phyloP scores from a whole-genome alignment of 2,329 filamentous ascomycete species.

The Ustulina deusta region DNA sequence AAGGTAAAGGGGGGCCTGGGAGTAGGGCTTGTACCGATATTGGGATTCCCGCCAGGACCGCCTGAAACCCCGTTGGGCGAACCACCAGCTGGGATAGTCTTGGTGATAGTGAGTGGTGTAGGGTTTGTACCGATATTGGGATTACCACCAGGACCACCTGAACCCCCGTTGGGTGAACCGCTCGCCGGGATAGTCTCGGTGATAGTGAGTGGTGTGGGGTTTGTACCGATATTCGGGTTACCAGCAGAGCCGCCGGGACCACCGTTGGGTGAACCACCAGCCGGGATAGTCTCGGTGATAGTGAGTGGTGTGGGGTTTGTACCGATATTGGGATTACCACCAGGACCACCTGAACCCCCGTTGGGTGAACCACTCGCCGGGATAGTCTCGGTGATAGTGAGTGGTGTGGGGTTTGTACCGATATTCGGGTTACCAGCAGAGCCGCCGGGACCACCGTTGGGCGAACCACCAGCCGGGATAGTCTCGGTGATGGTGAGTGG shows the following conservation, averaged over 20 bases:
- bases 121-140: slow-evolving; percentile 28
- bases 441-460: slow-evolving; percentile 4
- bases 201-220: too few species aligned
- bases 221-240: too few species aligned
- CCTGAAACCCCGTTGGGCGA: slow-evolving; percentile 7
- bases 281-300: slow-evolving; percentile 32
- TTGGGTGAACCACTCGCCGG: slow-evolving; percentile 28
- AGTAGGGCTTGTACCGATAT: slow-evolving; percentile 28
- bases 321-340: slow-evolving; percentile 22
- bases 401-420: slow-evolving; percentile 23
- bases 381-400: slow-evolving; percentile 32
- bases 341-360: not conserved
- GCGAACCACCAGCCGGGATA: slow-evolving; percentile 22
- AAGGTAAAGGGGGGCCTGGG: slow-evolving; percentile 15
- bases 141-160: not conserved
- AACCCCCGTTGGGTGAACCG: too few species aligned
- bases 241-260: slow-evolving; percentile 4
- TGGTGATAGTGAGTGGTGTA: slow-evolving; percentile 26
- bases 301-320: slow-evolving; percentile 23
- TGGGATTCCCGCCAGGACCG: slow-evolving; percentile 19
- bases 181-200: too few species aligned
- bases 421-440: slow-evolving; percentile 19
- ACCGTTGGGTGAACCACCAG: too few species aligned
- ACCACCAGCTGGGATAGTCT: slow-evolving; percentile 30
- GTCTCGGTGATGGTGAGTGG: slow-evolving; percentile 32